Evolutionary conservation across 495 filamentous ascomycete genomes (phyloP).

Genomic region (Neurospora tetrasperma): DNA sequence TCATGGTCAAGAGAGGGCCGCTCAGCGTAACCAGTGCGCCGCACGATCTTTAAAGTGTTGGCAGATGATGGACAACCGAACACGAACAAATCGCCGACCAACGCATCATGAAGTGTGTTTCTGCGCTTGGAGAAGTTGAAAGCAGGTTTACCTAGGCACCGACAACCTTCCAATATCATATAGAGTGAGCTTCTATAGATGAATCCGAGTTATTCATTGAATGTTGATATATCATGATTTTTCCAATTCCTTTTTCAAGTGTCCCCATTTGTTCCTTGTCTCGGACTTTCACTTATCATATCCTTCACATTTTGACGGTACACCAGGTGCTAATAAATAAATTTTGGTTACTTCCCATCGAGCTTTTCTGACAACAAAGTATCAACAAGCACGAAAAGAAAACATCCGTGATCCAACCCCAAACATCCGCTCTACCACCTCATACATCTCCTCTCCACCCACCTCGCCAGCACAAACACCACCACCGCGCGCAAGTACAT

Average conservation of each 20-base stretch:
- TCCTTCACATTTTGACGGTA: too few species aligned
- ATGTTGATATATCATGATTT: not conserved
- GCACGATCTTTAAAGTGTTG: not conserved
- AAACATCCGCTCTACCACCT: too few species aligned
- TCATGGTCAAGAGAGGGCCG: conserved; percentile 59
- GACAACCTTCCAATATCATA: not conserved
- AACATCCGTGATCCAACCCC: too few species aligned
- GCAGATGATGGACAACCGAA: not conserved
- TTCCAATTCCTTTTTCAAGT: not conserved
- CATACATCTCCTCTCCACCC: conserved; percentile 7
- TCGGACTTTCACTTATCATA: too few species aligned
- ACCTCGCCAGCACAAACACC: conserved; percentile 25
- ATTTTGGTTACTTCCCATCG: too few species aligned
- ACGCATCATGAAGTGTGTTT: not conserved
- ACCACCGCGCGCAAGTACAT: conserved; percentile 8
- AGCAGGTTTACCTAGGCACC: too few species aligned
- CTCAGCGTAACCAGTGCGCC: conserved; percentile 18
- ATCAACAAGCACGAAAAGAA: too few species aligned
- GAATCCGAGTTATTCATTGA: not conserved
- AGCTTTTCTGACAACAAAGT: too few species aligned
- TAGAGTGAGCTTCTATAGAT: not conserved
- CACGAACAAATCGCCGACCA: not conserved
- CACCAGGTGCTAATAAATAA: too few species aligned
- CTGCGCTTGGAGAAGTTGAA: not conserved
- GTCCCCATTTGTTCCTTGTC: not conserved